Evolutionary conservation across 2,329 filamentous ascomycete species (phyloP).

Genomic region (Aspergillus versicolor): DNA sequence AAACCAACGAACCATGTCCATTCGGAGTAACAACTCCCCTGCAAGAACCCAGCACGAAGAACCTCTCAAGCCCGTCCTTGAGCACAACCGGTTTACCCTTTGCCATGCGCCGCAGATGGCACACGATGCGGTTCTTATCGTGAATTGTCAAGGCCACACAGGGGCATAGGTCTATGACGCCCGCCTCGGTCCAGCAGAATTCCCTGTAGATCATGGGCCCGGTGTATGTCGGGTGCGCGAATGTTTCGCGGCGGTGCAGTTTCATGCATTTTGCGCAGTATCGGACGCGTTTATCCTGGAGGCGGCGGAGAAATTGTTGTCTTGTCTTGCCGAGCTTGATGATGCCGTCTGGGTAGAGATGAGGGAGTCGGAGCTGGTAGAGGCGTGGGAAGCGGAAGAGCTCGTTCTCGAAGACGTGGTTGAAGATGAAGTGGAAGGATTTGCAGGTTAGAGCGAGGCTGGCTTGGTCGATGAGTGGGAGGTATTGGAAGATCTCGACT

Average conservation of each 20-base stretch:
- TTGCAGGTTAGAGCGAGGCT: slow-evolving; percentile 2
- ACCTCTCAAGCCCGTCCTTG: neutral
- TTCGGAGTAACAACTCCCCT: no score
- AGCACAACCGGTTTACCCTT: neutral
- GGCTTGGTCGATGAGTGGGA: neutral
- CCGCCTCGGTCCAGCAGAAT: neutral
- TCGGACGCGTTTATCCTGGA: neutral
- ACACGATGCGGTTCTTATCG: neutral
- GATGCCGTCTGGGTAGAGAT: neutral
- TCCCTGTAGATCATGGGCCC: neutral
- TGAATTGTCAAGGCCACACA: neutral
- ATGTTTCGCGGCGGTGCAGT: neutral
- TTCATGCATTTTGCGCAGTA: slow-evolving; percentile 1
- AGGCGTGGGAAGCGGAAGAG: neutral
- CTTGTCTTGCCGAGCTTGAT: neutral
- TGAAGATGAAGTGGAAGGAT: neutral
- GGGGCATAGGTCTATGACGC: neutral
- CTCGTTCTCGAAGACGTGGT: neutral
- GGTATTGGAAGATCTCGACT: neutral
- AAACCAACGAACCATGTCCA: no score
- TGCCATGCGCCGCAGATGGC: neutral
- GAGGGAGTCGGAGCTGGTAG: neutral
- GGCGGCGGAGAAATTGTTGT: neutral
- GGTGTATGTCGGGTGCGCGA: neutral
- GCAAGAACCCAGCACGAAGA: neutral